Evolutionary conservation across 2,329 filamentous ascomycete species (phyloP).

Genomic region (Neospermospora avenae): DNA sequence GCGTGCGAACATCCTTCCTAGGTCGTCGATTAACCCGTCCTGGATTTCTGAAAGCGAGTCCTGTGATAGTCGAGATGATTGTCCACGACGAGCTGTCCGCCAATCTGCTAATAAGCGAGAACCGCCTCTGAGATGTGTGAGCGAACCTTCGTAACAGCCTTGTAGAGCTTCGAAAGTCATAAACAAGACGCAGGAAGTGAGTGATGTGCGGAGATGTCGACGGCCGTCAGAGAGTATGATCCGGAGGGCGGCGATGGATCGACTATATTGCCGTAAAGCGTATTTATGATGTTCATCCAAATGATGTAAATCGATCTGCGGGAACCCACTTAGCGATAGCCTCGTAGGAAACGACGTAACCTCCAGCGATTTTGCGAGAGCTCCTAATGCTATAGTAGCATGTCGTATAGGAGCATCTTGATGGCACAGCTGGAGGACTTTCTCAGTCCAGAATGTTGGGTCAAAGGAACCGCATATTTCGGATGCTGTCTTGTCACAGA

Average conservation of each 20-base stretch:
- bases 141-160: slow-evolving; percentile 33
- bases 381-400: slow-evolving; percentile 33
- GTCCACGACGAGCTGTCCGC: slow-evolving; percentile 32
- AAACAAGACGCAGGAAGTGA: slow-evolving; percentile 33
- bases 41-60: slow-evolving; percentile 35
- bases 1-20: slow-evolving; percentile 34
- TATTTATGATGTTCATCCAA: slow-evolving; percentile 35
- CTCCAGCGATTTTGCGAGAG: slow-evolving; percentile 32
- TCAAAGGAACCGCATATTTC: slow-evolving; percentile 34
- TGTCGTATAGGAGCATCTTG: slow-evolving; percentile 32
- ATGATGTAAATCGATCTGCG: slow-evolving; percentile 32
- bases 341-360: slow-evolving; percentile 32
- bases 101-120: slow-evolving; percentile 33
- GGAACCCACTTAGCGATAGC: slow-evolving; percentile 33
- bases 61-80: slow-evolving; percentile 32
- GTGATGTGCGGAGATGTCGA: slow-evolving; percentile 32
- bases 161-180: slow-evolving; percentile 35
- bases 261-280: slow-evolving; percentile 32
- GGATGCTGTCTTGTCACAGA: slow-evolving; percentile 33
- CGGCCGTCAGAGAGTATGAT: slow-evolving; percentile 31
- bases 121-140: slow-evolving; percentile 33
- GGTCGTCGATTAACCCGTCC: slow-evolving; percentile 33
- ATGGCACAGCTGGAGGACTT: slow-evolving; percentile 35
- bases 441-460: slow-evolving; percentile 34
- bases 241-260: slow-evolving; percentile 31